A percentile compares a stretch with the other conserved stretches of the same genome.
Conservation (phyloP, 2,329 filamentous ascomycete genomes). For the Phyllosticta capitalensis region DNA sequence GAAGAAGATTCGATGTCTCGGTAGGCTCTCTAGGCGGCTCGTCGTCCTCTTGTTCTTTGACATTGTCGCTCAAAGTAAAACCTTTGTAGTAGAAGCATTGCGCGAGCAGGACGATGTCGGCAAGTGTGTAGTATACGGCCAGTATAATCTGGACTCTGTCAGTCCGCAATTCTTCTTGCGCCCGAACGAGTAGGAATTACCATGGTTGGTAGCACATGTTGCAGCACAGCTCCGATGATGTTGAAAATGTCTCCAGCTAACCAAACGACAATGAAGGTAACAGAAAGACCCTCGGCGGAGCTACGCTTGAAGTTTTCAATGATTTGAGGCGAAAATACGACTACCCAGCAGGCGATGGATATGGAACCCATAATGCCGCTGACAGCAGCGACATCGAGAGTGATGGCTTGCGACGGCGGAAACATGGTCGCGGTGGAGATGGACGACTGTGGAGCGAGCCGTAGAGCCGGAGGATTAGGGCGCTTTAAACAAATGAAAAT, state of each 20-base stretch:
- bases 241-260: conserved; percentile 93
- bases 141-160: conserved; percentile 56
- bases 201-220: conserved; percentile 92
- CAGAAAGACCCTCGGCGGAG: conserved; percentile 78
- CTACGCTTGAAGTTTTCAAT: conserved; percentile 83
- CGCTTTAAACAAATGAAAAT: neutral
- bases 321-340: conserved; percentile 95
- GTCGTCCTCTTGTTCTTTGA: conserved; percentile 16
- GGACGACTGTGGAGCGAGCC: too few relatives aligned
- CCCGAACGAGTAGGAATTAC: conserved; percentile 28
- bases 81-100: conserved; percentile 97
- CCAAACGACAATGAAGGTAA: conserved; percentile 92
- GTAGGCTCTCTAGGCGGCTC: conserved; percentile 22
- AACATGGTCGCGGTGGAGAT: conserved; percentile 32
- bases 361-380: conserved; percentile 92
- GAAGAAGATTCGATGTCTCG: conserved; percentile 26
- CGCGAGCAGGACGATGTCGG: conserved; percentile 74
- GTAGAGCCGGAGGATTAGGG: neutral
- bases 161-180: neutral
- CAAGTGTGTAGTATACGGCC: conserved; percentile 88
- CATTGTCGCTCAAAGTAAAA: conserved; percentile 42
- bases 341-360: conserved; percentile 92
- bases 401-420: conserved; percentile 45
- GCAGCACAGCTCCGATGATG: conserved; percentile 81
- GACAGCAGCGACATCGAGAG: conserved; percentile 80